Conservation (phyloP, 1,284 basidiomycete species). For the Ganoderma boninense region DNA sequence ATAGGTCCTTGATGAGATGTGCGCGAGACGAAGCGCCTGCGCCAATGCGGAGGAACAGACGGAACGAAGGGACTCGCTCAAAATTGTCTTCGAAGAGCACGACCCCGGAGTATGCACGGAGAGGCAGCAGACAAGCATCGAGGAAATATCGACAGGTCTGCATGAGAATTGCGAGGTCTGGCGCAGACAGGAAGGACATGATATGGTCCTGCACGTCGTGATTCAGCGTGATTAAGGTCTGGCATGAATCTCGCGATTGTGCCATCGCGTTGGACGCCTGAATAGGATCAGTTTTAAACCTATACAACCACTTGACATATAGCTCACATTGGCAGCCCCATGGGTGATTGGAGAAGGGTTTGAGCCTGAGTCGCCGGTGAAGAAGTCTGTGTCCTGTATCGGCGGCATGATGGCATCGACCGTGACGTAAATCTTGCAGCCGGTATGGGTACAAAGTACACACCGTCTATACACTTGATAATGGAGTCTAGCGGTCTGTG, state of each 20-base stretch:
- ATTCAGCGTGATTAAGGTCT: not conserved
- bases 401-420: not conserved
- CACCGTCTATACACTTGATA: no score
- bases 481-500: no score
- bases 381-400: not conserved
- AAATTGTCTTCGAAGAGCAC: not conserved
- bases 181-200: not conserved
- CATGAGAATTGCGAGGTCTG: slow-evolving; percentile 4
- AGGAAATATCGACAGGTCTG: not conserved
- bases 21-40: not conserved
- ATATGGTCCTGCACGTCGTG: slow-evolving; percentile 7
- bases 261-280: not conserved
- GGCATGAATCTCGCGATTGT: not conserved
- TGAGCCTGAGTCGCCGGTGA: no score
- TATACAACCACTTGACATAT: not conserved
- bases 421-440: no score
- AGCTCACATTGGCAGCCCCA: not conserved
- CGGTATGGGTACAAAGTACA: no score
- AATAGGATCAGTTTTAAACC: not conserved
- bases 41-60: not conserved
- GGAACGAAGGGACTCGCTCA: not conserved
- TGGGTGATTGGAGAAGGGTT: not conserved
- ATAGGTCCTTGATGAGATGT: slow-evolving; percentile 2
- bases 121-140: not conserved
- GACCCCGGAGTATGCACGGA: slow-evolving; percentile 1